phyloP scores from a whole-genome alignment of 1,284 basidiomycete genomes.

The Golubevia sp. region DNA sequence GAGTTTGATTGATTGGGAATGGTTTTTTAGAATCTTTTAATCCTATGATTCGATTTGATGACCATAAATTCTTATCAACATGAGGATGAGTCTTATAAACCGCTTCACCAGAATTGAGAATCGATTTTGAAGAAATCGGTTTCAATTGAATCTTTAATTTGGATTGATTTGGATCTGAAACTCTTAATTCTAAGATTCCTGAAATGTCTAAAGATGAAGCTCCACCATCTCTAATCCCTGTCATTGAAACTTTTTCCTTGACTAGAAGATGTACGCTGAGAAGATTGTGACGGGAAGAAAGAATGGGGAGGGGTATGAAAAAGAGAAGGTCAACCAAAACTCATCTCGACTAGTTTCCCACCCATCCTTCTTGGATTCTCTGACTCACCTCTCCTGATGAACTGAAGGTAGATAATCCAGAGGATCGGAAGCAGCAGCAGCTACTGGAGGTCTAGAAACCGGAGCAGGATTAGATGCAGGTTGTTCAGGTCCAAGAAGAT shows the following conservation, averaged over 20 bases:
- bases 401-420: slow-evolving; percentile 39
- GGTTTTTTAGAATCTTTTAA: slow-evolving; percentile 43
- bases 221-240: slow-evolving; percentile 50
- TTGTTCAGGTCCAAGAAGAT: slow-evolving; percentile 19
- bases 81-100: slow-evolving; percentile 56
- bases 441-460: slow-evolving; percentile 12
- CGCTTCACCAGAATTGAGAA: slow-evolving; percentile 32
- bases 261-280: slow-evolving; percentile 32
- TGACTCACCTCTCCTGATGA: slow-evolving; percentile 22
- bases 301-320: too few relatives aligned
- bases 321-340: neutral
- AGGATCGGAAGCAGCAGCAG: slow-evolving; percentile 25
- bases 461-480: slow-evolving; percentile 12
- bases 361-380: too few relatives aligned
- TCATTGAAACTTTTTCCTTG: slow-evolving; percentile 47
- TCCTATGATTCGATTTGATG: slow-evolving; percentile 31
- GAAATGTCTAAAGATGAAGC: slow-evolving; percentile 53
- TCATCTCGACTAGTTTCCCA: too few relatives aligned
- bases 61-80: slow-evolving; percentile 52
- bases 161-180: slow-evolving; percentile 40
- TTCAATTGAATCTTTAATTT: slow-evolving; percentile 43
- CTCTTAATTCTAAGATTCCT: slow-evolving; percentile 48
- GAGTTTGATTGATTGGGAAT: slow-evolving; percentile 53
- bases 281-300: too few relatives aligned
- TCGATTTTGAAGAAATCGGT: slow-evolving; percentile 20